phyloP scores from a whole-genome alignment of 1,284 basidiomycete species.

The Boletus smithii region DNA sequence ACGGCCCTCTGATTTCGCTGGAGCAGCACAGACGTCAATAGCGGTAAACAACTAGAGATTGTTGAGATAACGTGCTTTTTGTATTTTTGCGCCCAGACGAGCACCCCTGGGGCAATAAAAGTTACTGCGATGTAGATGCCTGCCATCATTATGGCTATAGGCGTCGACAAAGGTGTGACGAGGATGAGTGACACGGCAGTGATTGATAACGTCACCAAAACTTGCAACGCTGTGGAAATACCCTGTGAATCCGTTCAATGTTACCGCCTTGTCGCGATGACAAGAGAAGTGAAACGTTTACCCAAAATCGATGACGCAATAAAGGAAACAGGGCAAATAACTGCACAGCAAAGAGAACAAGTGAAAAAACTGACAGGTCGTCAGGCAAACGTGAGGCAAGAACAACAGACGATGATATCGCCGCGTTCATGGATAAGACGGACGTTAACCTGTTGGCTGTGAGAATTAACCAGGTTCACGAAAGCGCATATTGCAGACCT shows the following conservation, averaged over 20 bases:
- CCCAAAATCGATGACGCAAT: constrained; percentile 76
- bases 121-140: constrained; percentile 55
- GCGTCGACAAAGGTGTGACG: constrained; percentile 50
- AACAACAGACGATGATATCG: constrained; percentile 91
- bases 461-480: constrained; percentile 18
- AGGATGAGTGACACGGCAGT: constrained; percentile 48
- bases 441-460: constrained; percentile 67
- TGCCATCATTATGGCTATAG: constrained; percentile 50
- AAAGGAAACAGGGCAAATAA: constrained; percentile 85
- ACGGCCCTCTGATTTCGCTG: constrained; percentile 51
- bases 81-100: constrained; percentile 79
- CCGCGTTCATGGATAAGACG: constrained; percentile 92
- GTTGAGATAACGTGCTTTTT: constrained; percentile 60
- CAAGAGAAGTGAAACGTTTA: constrained; percentile 37
- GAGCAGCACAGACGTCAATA: constrained; percentile 12
- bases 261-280: constrained; percentile 19
- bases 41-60: constrained; percentile 24
- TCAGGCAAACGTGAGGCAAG: constrained; percentile 85
- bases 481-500: constrained; percentile 30
- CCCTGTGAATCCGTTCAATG: constrained; percentile 37
- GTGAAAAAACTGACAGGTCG: constrained; percentile 85
- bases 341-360: constrained; percentile 84
- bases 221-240: constrained; percentile 44
- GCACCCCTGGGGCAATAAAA: constrained; percentile 65
- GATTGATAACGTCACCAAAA: constrained; percentile 49